Base-by-base conservation (phyloP, 208 protist species). In the Angomonas deanei region DNA sequence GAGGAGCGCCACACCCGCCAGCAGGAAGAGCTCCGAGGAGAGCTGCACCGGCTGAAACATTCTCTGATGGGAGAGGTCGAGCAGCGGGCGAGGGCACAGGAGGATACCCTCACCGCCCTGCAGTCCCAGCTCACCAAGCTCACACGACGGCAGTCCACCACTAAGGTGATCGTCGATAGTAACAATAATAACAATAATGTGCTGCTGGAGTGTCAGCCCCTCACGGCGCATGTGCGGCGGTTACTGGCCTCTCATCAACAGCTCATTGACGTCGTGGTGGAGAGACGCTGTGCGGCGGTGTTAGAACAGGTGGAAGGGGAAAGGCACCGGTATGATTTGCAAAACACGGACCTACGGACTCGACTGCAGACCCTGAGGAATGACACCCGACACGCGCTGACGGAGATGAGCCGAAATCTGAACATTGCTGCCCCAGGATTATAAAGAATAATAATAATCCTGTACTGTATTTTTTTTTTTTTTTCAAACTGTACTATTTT, bases 231-330 rank as follows among this genome's bases (percentile, higher is more conserved):
- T 58, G 72, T 94, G 55, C 80, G 74, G 3, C 84, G 84, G 3
- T 66, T 94, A 26, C 75, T 94, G 33, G 75, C 64, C 11, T 64
- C 81, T 5, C 84, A 94, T 52, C 82, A 94, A 54, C 73, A 80
- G 28, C 74, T 94, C 74, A 55, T 94, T 50, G 62, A 82, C 31
- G 71, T 80, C 10, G 34, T 75, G 1, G 82, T 91, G 48, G 80
- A 94, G 62, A 72, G 73, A 59, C 79, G 88, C n/a, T 90, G 82
- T 56, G 64, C 52, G 11, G 66, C 72, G 38, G 72, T 78, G 28
- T 78, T 86, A 70, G 54, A 64, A 17, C 56, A 52, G 8, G 66
- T 79, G 36, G 61, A 64, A 21, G 68, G 68, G 24, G 46, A 55
- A 19, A 60, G 66, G 4, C 76, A 86, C 32, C 53, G 65, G 34